Evolutionary conservation across 2,329 filamentous ascomycete species (phyloP), one percentile per base, ranked within the genome.

Genomic region (Lachnellula arida): DNA sequence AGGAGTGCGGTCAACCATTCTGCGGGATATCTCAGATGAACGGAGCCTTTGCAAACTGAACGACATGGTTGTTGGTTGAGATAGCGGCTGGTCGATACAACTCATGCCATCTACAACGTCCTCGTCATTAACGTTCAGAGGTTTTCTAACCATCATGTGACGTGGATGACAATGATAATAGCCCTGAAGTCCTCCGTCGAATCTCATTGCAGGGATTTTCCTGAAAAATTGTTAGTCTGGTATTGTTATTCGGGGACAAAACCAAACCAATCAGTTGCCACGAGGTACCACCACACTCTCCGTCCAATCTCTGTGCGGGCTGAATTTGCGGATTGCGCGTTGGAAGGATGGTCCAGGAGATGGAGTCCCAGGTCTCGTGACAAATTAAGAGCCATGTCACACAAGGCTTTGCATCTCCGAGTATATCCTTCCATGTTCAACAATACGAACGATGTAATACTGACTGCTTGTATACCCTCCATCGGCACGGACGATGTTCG

Each of bases 201-300:
- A 64, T 42, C 67, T 67, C 42, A 68, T 67, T 1, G 68, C 66
- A 32, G 68, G 28, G 7, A 28, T 51, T 54, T 34, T 46, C 47
- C 57, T 60, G 15, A 25, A 25, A 22, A 19, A 4, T 47, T 28
- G 22, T 56, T 40, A 53, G 49, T 39, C 46, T 19, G 34, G 43
- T 39, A 8, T 25, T 34, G 19, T 11, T 22, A 32, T 51, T 23
- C 11, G 25, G 28, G 15, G 17, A 25, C 5, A 14, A 14, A 46
- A 8, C 53, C 63, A 47, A 60, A 72, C 71, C 70, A 74, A 56
- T 74, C 72, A 35, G 67, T 63, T 17, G 68, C 62, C 42, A 64
- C 68, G 4, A 74, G 49, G 63, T 74, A 72, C 72, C 72, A 74
- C 72, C 71, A 74, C 1, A 71, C 60, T 19, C 72, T 68, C 40